These are phyloP conservation scores for Comarum palustre DNA, from an alignment of 306 rosid genomes.

Conservation along the genomic window DNA sequence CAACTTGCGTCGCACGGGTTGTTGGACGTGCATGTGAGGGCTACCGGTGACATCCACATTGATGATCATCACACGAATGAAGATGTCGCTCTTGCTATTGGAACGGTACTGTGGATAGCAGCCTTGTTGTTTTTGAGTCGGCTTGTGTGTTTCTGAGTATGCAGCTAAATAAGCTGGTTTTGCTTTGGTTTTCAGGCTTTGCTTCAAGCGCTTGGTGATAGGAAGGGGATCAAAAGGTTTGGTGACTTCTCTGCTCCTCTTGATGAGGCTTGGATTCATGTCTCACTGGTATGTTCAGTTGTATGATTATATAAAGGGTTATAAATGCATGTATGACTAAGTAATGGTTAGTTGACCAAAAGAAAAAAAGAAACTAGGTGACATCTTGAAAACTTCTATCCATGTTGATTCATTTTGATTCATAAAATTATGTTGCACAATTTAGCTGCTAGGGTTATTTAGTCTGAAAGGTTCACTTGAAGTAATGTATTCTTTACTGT, in stretches of 20 bases:
- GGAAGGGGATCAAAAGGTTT: conserved; percentile 92
- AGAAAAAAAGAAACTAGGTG: neutral
- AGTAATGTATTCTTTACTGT: neutral
- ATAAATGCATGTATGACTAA: neutral
- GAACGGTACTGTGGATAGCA: conserved; percentile 56
- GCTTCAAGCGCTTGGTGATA: conserved; percentile 87
- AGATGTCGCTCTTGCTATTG: conserved; percentile 88
- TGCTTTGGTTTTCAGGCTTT: conserved; percentile 57
- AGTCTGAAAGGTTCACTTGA: neutral
- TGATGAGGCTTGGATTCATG: conserved; percentile 88
- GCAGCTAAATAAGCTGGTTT: conserved; percentile 13
- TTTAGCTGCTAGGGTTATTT: neutral
- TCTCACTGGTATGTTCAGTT: conserved; percentile 64
- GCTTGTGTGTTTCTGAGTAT: conserved; percentile 6
- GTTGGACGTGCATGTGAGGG: conserved; percentile 75
- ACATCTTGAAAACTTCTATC: neutral
- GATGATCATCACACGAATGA: conserved; percentile 95
- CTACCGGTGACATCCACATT: conserved; percentile 77
- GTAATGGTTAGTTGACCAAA: neutral
- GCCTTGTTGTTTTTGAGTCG: neutral
- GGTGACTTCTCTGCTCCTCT: conserved; percentile 97
- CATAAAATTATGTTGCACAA: neutral
- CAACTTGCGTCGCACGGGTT: conserved; percentile 94
- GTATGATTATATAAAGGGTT: neutral
- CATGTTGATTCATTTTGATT: neutral